Evolutionary conservation across 2,329 filamentous ascomycete species (phyloP).

Genomic region (Paracoccidioides lutzii): DNA sequence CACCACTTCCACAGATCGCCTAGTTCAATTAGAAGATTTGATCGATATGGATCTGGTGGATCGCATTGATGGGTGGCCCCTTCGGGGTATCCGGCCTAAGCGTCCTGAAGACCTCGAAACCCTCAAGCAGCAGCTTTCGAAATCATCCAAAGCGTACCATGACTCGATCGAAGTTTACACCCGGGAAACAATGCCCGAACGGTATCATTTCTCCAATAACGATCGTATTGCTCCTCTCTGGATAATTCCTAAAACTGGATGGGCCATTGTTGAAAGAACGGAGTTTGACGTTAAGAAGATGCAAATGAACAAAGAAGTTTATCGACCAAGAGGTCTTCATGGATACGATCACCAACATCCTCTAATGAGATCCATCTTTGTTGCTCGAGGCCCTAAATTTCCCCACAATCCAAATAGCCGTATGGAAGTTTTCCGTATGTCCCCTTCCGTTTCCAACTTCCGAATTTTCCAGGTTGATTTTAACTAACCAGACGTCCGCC

Average conservation of each 20-base stretch:
- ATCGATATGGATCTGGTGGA: constrained; percentile 65
- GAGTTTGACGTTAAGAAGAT: constrained; percentile 65
- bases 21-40: constrained; percentile 83
- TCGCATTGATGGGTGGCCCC: constrained; percentile 86
- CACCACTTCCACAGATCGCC: constrained; percentile 64
- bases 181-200: constrained; percentile 72
- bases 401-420: constrained; percentile 71
- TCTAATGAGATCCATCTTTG: constrained; percentile 90
- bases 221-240: constrained; percentile 85
- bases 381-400: constrained; percentile 85
- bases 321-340: constrained; percentile 73
- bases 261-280: constrained; percentile 71
- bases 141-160: constrained; percentile 42
- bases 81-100: constrained; percentile 77
- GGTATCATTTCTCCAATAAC: constrained; percentile 84
- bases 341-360: constrained; percentile 93
- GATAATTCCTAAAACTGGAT: constrained; percentile 85
- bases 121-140: constrained; percentile 48
- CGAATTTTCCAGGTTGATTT: not conserved
- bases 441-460: not conserved
- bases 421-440: constrained; percentile 70
- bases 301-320: constrained; percentile 50
- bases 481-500: constrained; percentile 10
- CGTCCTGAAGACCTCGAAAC: constrained; percentile 50
- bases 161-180: constrained; percentile 74